Conservation (phyloP, 208 protist species). For the Leishmania gerbilli region DNA sequence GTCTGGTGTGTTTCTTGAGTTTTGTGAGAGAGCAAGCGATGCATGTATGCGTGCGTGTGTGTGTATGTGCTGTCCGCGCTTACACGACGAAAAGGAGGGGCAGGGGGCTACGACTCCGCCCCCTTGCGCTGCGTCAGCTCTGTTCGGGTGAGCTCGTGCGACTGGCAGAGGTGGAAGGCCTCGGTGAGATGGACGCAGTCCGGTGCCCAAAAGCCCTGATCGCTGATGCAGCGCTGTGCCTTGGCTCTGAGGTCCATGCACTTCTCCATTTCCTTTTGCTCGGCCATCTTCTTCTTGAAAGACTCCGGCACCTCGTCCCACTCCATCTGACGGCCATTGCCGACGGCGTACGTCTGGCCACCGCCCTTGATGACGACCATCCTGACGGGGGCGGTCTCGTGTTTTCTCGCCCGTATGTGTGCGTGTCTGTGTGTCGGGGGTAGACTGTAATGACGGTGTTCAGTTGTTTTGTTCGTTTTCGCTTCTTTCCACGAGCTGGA, state of each 20-base stretch:
- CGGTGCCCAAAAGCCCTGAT: slow-evolving; percentile 68
- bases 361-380: slow-evolving; percentile 86
- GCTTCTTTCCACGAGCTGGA: background rate
- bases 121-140: slow-evolving; percentile 33
- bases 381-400: background rate
- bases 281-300: slow-evolving; percentile 63
- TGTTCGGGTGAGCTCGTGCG: slow-evolving; percentile 55
- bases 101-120: background rate
- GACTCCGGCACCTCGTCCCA: slow-evolving; percentile 80
- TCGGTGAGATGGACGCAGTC: slow-evolving; percentile 69
- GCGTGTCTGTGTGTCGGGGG: slow-evolving; percentile 4
- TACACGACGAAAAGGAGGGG: background rate
- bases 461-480: background rate
- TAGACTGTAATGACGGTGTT: background rate
- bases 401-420: background rate
- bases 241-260: slow-evolving; percentile 58
- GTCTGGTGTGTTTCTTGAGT: background rate
- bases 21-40: background rate
- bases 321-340: slow-evolving; percentile 73
- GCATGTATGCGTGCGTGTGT: background rate
- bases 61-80: background rate
- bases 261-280: slow-evolving; percentile 75
- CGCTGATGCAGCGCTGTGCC: slow-evolving; percentile 77
- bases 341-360: slow-evolving; percentile 72
- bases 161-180: slow-evolving; percentile 75